These are phyloP conservation scores for Phylloporus rhodoxanthus DNA, from an alignment of 768 basidiomycete genomes.

Conservation along the genomic window DNA sequence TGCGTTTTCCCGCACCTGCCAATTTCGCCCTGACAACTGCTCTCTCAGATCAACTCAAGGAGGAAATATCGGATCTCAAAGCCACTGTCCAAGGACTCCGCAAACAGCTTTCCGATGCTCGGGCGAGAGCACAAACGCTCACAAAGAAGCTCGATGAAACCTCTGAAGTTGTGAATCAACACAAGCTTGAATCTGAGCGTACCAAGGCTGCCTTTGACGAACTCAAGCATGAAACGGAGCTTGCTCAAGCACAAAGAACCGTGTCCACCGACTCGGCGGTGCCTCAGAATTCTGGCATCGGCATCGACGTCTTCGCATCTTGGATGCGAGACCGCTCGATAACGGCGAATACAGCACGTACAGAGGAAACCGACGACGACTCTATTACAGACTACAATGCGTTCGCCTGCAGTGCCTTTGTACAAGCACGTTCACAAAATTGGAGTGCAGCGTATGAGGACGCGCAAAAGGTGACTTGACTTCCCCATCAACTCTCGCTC, in stretches of 20 bases:
- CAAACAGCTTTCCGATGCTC: slow-evolving; percentile 1
- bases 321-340: slow-evolving; percentile 1
- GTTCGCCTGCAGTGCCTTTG: slow-evolving; percentile 3
- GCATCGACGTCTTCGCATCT: neutral
- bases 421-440: neutral
- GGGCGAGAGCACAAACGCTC: neutral
- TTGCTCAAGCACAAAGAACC: neutral
- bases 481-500: neutral
- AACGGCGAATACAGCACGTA: neutral
- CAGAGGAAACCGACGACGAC: neutral
- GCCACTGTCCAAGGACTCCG: neutral
- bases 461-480: slow-evolving; percentile 3
- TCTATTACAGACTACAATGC: neutral
- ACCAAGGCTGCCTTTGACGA: neutral
- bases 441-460: slow-evolving; percentile 3
- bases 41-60: neutral
- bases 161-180: neutral
- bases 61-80: neutral
- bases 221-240: neutral
- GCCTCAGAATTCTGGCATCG: neutral
- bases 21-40: neutral
- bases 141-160: neutral
- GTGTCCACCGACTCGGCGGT: neutral
- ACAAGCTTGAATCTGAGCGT: neutral
- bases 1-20: neutral